Evolutionary conservation across 495 filamentous ascomycete genomes (phyloP), one percentile per base, ranked within the genome.

Genomic region (Aspergillus leporis): DNA sequence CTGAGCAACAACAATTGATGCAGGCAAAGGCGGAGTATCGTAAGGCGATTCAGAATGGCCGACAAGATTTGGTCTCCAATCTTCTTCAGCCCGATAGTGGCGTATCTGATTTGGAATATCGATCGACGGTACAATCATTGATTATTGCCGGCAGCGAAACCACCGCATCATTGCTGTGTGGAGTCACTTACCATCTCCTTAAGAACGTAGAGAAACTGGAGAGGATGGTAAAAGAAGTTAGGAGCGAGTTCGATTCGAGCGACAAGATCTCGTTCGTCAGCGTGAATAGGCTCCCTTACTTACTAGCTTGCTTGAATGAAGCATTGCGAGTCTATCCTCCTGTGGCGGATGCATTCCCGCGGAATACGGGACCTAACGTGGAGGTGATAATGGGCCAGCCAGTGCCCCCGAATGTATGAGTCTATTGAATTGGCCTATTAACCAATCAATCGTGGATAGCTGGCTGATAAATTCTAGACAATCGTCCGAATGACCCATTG

Each of bases 101-200:
- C 3, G 40, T 64, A 10, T 32, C 57, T 1, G 21, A 12, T 3
- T 3, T 16, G 0, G 61, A 64, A 32, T 52, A 56, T 16, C 23
- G 43, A 14, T 21, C 43, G 16, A 64, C 58, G 25, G 53, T 36
- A 4, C 14, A 34, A 32, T 5, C 51, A 9, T 47, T 77, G 14
- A 70, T 77, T 25, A 48, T 73, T 12, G 74, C 74, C 14, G 85
- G 84, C 8, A 83, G 79, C 61, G 85, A 87, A 61, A 87, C 84
- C 0, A 80, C 81, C 7, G 84, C 84, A 0, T 85, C 83, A 0
- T 56, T 74, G 0, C 58, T 87, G 0, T 66, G 68, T 0, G 84
- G 81, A 4, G 73, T 71, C 13, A 71, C 82, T 21, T 86, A 75
- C 51, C 77, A 81, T 41, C 74, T 87, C 0, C 68, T 81, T 14